Evolutionary conservation across 768 basidiomycete genomes (phyloP), one percentile per base, ranked within the genome.

Genomic region (Tylopilus sp.): DNA sequence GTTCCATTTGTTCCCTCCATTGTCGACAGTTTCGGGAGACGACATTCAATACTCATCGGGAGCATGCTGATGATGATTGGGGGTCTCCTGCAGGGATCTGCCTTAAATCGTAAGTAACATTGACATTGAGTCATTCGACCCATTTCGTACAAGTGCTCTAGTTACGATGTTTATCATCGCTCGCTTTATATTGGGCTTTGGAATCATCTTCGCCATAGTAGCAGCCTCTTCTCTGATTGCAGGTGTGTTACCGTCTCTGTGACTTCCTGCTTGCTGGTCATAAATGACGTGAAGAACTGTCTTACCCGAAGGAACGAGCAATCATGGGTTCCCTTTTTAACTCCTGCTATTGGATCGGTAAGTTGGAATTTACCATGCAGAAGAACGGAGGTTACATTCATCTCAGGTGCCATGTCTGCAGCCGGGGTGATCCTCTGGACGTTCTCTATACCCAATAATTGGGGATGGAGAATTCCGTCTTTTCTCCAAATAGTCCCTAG

Each of bases 401-500:
- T 41, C n/a, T 17, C 13, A 60, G 55, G 59, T 2, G 3, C 55
- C 10, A 8, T 55, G 9, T 15, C 45, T 12, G 79, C 81, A 1
- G 80, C 81, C 26, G 79, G 77, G 4, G 47, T 51, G 28, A 86
- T 82, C 0, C 76, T 85, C 25, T 81, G 83, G 6, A 86, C 86
- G 0, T 87, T 85, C 73, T 59, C 69, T 8, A 82, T 85, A 71
- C 41, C 56, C 0, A 77, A 59, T 47, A 74, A 80, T 58, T 83
- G 82, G 82, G 80, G 77, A 9, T 85, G 84, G 83, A 74, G 83
- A 20, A 81, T 85, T 23, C 83, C 82, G 0, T 51, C 52, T 3
- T 79, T 82, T 17, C 72, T 85, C 9, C 84, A 86, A 61, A 57
- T 76, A 26, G 59, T 75, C 1, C 83, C 83, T 1, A 77, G 75